A percentile compares a stretch with the other conserved stretches of the same genome.
Evolutionary conservation across 2,329 filamentous ascomycete genomes (phyloP).

Genomic region (Curvularia verruculosa): DNA sequence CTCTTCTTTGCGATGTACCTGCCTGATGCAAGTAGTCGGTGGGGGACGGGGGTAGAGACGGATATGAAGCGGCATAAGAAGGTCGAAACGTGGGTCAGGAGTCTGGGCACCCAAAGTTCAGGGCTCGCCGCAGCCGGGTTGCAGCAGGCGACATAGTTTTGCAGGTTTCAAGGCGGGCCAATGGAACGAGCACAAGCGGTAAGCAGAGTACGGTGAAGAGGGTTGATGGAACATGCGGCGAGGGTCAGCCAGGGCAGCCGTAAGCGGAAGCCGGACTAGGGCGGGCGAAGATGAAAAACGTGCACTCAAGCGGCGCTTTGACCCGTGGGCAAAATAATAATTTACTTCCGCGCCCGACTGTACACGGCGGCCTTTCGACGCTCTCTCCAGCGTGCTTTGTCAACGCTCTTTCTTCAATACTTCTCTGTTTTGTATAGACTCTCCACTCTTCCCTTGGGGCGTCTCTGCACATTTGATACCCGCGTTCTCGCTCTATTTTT

Average conservation of each 20-base stretch:
- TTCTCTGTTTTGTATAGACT: conserved; percentile 35
- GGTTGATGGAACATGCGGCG: conserved; percentile 11
- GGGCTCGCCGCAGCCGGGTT: conserved; percentile 6
- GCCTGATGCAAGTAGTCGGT: conserved; percentile 25
- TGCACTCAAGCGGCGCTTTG: conserved; percentile 22
- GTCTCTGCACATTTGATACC: conserved; percentile 33
- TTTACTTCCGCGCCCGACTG: conserved; percentile 32
- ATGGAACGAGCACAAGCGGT: conserved; percentile 9
- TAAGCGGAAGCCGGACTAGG: conserved; percentile 18
- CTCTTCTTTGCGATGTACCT: conserved; percentile 30
- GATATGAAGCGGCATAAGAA: conserved; percentile 18
- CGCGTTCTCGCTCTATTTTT: conserved; percentile 11
- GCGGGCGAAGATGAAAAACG: conserved; percentile 27
- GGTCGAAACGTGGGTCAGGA: conserved; percentile 1
- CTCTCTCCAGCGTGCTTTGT: conserved; percentile 18
- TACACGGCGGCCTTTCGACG: conserved; percentile 23
- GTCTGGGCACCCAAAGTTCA: neutral
- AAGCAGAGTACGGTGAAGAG: conserved; percentile 17
- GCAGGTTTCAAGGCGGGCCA: conserved; percentile 12
- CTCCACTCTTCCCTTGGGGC: conserved; percentile 39
- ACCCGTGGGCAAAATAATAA: conserved; percentile 30
- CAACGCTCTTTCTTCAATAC: conserved; percentile 23
- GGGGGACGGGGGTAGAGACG: conserved; percentile 18
- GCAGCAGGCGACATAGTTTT: conserved; percentile 5
- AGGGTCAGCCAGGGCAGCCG: conserved; percentile 13